Base-by-base conservation (phyloP, 2,329 filamentous ascomycete genomes). In the Alternaria ventricosa region DNA sequence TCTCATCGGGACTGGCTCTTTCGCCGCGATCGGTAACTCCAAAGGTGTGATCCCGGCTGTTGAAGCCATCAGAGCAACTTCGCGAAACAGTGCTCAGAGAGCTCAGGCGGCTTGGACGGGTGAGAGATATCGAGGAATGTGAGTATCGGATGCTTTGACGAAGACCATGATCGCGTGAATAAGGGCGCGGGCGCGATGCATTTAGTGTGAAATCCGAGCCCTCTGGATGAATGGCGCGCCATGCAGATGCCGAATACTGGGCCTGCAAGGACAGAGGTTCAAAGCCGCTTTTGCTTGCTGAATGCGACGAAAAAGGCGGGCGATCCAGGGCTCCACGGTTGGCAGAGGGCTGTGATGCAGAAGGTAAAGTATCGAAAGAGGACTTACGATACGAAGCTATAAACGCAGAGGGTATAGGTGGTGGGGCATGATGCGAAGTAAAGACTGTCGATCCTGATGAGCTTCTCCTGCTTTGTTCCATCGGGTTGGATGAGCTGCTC, bases 191-290 rank as follows among this genome's bases (percentile, higher is more conserved):
- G 15, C 67, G 71, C 8, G 71, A 72, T 15, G 61, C 56, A 22
- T 63, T 60, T 9, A 65, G 51, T 36, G 72, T 60, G 4, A 69
- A 66, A 1, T 69, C 62, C 13, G 70, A 66, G 6, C 66, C 58
- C 5, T 67, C 54, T 5, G 78, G 78, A 47, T 78, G 75, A 3
- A 78, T 61, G 6, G 77, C 78, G 6, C 72, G 71, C 72, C 73
- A 78, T 30, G 73, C 68, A 3, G 77, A 79, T 22, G 73, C 71
- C n/a, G 76, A 70, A 55, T 72, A 75, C 43, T 73, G 71, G 1
- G 71, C 69, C 13, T 73, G 72, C 46, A 74, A 57, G 5, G 71
- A 74, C n/a, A 74, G 54, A 1, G 73, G 75, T 10, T 69, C 62
- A 47, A 69, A 73, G 13, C 68, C 70, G 8, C 69, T 65, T 23